Base-by-base conservation (phyloP, 805 yeast genomes). In the Alloascoidea africana region DNA sequence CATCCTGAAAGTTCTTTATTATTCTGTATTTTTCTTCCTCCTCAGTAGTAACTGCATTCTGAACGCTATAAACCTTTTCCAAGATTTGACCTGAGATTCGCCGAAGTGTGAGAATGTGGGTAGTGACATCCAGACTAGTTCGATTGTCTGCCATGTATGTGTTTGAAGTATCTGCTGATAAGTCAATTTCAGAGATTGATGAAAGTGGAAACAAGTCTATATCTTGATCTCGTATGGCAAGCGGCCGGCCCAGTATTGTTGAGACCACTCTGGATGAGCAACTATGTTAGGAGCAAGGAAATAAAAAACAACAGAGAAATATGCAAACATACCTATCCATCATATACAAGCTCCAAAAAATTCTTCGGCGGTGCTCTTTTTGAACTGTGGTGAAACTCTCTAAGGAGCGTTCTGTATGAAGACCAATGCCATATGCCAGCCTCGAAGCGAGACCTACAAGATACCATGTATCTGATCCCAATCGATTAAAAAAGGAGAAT, bases 381-480 rank as follows among this genome's bases (percentile, higher is more conserved):
- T 46, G 44, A 14, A 34, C 34, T n/a, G 44, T 15, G 4, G 2
- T 49, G 42, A 19, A 39, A 39, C 27, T 50, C 30, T 37, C 53
- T 14, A 44, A 34, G 15, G 40, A 39, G 15, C 36, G 37, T 11
- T 35, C 35, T 11, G 68, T 60, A 45, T 70, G 66, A 18, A 70
- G 48, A 2, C 74, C 73, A 17, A 69, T 42, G 8, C 66, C 62
- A 13, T 68, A 49, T 0, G 64, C 58, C 36, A 67, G 41, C 44
- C 76, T 50, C 43, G 65, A 55, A 18, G 68, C 52, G 16, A 67
- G 47, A 1, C 76, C 73, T 38, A 65, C 63, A 16, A 70, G 56
- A 30, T 68, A 65, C 77, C 76, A 70, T 1, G 74, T 59, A 16
- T 66, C 59, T 6, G 63, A 56, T 3, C 72, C 72, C 32, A 60